These are phyloP conservation scores for Penicillium paneum DNA, from an alignment of 2,329 filamentous ascomycete genomes.

Conservation along the genomic window DNA sequence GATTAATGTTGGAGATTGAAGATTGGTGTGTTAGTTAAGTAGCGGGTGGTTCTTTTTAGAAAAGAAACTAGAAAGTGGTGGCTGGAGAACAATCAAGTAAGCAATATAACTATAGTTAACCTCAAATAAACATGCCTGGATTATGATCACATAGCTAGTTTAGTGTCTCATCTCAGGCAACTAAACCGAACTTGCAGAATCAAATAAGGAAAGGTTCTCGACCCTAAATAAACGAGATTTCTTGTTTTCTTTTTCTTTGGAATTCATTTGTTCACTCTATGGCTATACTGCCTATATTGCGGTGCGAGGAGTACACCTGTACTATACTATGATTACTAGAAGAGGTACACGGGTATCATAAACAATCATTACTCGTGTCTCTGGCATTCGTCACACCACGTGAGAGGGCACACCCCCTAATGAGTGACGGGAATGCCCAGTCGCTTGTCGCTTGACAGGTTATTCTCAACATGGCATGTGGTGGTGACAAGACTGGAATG, in stretches of 20 bases:
- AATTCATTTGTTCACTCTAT: background rate
- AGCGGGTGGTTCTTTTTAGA: background rate
- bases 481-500: background rate
- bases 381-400: background rate
- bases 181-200: conserved; percentile 4
- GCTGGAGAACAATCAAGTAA: too few species aligned
- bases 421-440: background rate
- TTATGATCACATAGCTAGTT: background rate
- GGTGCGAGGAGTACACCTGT: background rate
- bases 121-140: background rate
- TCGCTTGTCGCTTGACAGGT: background rate
- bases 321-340: background rate
- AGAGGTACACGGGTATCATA: background rate
- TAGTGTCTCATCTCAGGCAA: background rate
- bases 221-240: background rate
- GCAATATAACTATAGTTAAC: too few species aligned
- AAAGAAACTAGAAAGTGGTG: too few species aligned
- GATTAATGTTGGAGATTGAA: background rate
- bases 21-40: background rate
- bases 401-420: background rate
- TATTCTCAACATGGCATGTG: background rate
- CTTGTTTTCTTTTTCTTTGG: background rate
- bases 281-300: background rate
- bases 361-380: conserved; percentile 1
- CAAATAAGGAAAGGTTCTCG: background rate